A percentile compares a stretch with the other conserved stretches of the same genome.
These are phyloP conservation scores for Hypoxylon sp. DNA, from an alignment of 2,329 filamentous ascomycete genomes.

Conservation along the genomic window DNA sequence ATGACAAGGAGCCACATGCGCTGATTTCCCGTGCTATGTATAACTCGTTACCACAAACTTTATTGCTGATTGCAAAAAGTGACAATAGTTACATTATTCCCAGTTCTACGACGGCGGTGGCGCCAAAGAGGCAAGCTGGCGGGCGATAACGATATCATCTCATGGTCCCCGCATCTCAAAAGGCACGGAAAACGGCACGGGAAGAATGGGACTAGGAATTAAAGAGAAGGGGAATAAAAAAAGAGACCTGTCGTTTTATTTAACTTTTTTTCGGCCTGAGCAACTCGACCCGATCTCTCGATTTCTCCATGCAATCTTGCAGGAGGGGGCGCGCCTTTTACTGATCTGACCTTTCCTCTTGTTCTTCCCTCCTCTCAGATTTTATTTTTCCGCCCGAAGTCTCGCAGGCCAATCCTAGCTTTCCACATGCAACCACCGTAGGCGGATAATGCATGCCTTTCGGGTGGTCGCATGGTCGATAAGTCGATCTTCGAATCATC, in stretches of 20 bases:
- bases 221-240: slow-evolving; percentile 4
- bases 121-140: slow-evolving; percentile 22
- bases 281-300: slow-evolving; percentile 45
- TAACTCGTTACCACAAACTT: slow-evolving; percentile 18
- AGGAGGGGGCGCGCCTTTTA: slow-evolving; percentile 33
- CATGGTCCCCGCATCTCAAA: slow-evolving; percentile 2
- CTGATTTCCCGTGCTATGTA: slow-evolving; percentile 15
- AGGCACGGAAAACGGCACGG: neutral
- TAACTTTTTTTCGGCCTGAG: slow-evolving; percentile 44
- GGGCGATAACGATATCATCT: too few relatives aligned
- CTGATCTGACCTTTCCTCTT: slow-evolving; percentile 24
- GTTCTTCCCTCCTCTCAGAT: neutral
- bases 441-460: slow-evolving; percentile 34
- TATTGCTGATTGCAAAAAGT: slow-evolving; percentile 17
- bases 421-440: slow-evolving; percentile 40
- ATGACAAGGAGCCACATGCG: slow-evolving; percentile 25
- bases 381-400: slow-evolving; percentile 41
- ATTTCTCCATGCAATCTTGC: slow-evolving; percentile 46
- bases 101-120: slow-evolving; percentile 12
- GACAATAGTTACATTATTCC: slow-evolving; percentile 6
- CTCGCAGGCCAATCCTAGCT: slow-evolving; percentile 39
- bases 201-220: slow-evolving; percentile 4
- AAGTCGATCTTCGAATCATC: slow-evolving; percentile 43
- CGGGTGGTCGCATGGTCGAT: slow-evolving; percentile 40
- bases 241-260: slow-evolving; percentile 45